Percentiles rank a stretch among this genome's conserved stretches.
phyloP scores from a whole-genome alignment of 83 land plant genomes.

The Thuja plicata region DNA sequence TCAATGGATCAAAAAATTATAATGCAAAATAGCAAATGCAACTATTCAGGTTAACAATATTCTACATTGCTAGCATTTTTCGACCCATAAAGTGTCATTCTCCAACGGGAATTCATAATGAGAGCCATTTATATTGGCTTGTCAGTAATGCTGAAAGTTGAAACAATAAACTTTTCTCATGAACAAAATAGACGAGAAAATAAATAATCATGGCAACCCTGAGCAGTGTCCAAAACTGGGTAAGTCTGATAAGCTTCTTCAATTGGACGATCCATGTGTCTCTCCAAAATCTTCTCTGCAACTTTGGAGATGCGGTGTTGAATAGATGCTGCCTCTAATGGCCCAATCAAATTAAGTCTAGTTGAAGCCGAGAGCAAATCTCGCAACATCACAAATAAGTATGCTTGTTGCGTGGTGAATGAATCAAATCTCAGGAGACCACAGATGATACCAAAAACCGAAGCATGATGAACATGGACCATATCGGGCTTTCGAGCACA shows the following conservation, averaged over 20 bases:
- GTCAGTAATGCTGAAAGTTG: background rate
- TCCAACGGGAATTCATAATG: background rate
- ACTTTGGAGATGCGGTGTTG: slow-evolving; percentile 62
- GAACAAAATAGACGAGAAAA: slow-evolving; percentile 87
- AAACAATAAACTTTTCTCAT: slow-evolving; percentile 24
- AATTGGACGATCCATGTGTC: slow-evolving; percentile 60
- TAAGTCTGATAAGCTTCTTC: slow-evolving; percentile 73
- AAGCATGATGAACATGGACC: slow-evolving; percentile 78
- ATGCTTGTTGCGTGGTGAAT: slow-evolving; percentile 66
- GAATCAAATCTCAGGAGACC: slow-evolving; percentile 70
- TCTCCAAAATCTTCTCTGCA: slow-evolving; percentile 59
- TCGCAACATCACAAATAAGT: slow-evolving; percentile 72
- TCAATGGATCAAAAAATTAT: background rate
- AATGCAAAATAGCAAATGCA: background rate
- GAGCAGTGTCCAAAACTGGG: slow-evolving; percentile 77
- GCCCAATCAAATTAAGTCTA: slow-evolving; percentile 82
- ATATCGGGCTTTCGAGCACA: slow-evolving; percentile 1
- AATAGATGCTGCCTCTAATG: slow-evolving; percentile 81
- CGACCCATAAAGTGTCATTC: background rate
- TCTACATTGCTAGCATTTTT: background rate
- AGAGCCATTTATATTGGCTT: background rate
- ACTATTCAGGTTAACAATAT: background rate
- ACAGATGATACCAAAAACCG: slow-evolving; percentile 69
- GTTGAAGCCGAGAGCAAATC: slow-evolving; percentile 93
- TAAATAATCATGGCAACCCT: slow-evolving; percentile 81